Base-by-base conservation (phyloP, 176 grass and related monocot species). In the Coix lacrymajobi region DNA sequence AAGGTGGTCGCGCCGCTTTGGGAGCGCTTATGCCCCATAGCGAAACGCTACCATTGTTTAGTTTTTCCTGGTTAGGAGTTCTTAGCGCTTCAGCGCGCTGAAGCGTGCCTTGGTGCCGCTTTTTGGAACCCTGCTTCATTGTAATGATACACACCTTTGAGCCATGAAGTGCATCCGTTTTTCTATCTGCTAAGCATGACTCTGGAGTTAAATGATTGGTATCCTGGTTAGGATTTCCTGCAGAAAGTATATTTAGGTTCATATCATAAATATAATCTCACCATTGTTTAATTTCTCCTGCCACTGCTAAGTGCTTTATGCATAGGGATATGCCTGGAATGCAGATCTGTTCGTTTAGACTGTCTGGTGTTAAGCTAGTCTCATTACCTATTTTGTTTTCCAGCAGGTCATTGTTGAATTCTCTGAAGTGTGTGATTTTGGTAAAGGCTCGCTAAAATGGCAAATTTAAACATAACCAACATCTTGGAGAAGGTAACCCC, bases 401-500 rank as follows among this genome's bases (percentile, higher is more conserved):
- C 22, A 41, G 76, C 37, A 45, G 65, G 31, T 69, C 41, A 71
- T 29, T 51, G 57, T 38, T 78, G 39, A 79, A 15, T 70, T 64
- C 10, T 44, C 22, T 11, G 17, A 51, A 87, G 56, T 64, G 45
- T 8, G 28, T 26, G 49, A 24, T 52, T 52, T 76, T 41, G 17
- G 48, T 60, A 69, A 71, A 48, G 46, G 48, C 24, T 70, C 40
- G n/a, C 79, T 38, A 69, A 25, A 49, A 97, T 97, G 94, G 74
- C 91, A 31, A 93, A 94, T 66, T 85, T 93, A 51, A 89, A 81
- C 75, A 92, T 96, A 92, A 91, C 89, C 62, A 68, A 75, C 71
- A 97, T 97, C 65, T 80, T 97, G 66, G 94, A 97, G 81, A 97
- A 97, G 91, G 94, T 85, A 79, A 39, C 25, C 20, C 7, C 38